A percentile compares a stretch with the other conserved stretches of the same genome.
Conservation (phyloP, 805 yeast genomes). For the Candida boleticola region DNA sequence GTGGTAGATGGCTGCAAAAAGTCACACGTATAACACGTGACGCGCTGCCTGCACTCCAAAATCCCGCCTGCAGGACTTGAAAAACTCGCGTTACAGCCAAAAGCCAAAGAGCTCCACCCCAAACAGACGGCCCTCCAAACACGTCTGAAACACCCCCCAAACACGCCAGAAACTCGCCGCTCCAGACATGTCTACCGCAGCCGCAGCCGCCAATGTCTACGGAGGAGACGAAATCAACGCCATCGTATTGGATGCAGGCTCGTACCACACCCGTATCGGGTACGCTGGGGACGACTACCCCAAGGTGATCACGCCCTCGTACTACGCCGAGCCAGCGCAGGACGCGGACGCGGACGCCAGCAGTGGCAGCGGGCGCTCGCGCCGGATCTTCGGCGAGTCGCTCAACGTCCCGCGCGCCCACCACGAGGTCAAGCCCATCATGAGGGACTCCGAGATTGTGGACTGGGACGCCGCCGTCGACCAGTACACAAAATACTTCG, state of each 20-base stretch:
- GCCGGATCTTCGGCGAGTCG: constrained; percentile 38
- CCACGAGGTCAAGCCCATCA: constrained; percentile 53
- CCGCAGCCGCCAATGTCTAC: constrained; percentile 20
- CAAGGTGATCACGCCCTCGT: constrained; percentile 69
- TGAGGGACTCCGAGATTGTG: constrained; percentile 57
- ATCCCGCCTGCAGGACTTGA: too few species aligned
- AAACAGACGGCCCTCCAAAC: neutral
- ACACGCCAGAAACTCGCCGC: too few species aligned
- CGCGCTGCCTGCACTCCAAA: too few species aligned
- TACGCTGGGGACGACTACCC: constrained; percentile 94
- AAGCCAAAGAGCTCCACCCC: neutral
- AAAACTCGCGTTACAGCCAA: too few species aligned
- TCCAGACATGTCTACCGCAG: constrained; percentile 23
- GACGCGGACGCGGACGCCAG: constrained; percentile 17
- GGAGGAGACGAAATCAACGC: constrained; percentile 84
- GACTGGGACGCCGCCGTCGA: constrained; percentile 88
- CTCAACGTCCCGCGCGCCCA: constrained; percentile 50
- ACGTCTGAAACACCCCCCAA: neutral
- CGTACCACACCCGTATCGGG: constrained; percentile 79
- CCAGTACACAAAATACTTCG: constrained; percentile 65
- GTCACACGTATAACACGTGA: too few species aligned
- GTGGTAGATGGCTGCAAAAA: too few species aligned
- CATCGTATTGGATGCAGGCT: constrained; percentile 88
- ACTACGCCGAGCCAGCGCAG: constrained; percentile 32
- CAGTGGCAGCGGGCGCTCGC: constrained; percentile 13